A percentile compares a stretch with the other conserved stretches of the same genome.
Conservation (phyloP, 2,329 filamentous ascomycete genomes). For the Claviceps paspali region DNA sequence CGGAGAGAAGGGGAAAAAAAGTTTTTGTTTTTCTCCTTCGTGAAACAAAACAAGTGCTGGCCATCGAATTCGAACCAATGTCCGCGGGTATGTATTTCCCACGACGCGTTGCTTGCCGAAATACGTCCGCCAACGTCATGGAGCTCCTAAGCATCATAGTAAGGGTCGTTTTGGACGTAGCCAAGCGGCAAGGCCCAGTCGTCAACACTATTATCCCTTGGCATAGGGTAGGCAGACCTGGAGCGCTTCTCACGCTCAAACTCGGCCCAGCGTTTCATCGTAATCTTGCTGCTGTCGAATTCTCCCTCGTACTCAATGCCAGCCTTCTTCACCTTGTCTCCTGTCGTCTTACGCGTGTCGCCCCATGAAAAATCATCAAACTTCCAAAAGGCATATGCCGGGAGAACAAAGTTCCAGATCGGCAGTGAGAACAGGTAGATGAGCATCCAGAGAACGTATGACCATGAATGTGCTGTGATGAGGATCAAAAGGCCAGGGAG, state of each 20-base stretch:
- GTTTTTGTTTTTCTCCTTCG: too few species aligned
- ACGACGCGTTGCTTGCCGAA: too few species aligned
- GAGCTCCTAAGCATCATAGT: too few species aligned
- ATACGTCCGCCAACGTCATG: too few species aligned
- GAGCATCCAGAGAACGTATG: conserved; percentile 91
- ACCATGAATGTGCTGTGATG: conserved; percentile 80
- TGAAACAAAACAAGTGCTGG: too few species aligned
- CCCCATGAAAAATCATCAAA: conserved; percentile 99
- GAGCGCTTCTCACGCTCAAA: conserved; percentile 59
- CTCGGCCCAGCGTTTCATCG: conserved; percentile 97
- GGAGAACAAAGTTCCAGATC: conserved; percentile 94
- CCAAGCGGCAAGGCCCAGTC: conserved; percentile 28
- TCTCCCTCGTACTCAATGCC: conserved; percentile 84
- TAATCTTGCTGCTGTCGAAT: conserved; percentile 97
- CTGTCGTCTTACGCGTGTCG: conserved; percentile 88
- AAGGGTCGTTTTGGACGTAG: conserved; percentile 35
- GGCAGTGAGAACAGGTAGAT: conserved; percentile 89
- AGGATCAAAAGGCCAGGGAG: conserved; percentile 84
- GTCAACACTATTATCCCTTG: too few species aligned
- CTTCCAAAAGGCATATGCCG: conserved; percentile 95
- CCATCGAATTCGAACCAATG: too few species aligned
- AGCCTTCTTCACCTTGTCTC: conserved; percentile 76
- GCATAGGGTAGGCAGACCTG: too few species aligned
- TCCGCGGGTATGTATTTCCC: too few species aligned
- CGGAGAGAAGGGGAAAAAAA: too few species aligned